A percentile compares a stretch with the other conserved stretches of the same genome.
phyloP scores from a whole-genome alignment of 345 rosid species.

The Microthlaspi erraticum region DNA sequence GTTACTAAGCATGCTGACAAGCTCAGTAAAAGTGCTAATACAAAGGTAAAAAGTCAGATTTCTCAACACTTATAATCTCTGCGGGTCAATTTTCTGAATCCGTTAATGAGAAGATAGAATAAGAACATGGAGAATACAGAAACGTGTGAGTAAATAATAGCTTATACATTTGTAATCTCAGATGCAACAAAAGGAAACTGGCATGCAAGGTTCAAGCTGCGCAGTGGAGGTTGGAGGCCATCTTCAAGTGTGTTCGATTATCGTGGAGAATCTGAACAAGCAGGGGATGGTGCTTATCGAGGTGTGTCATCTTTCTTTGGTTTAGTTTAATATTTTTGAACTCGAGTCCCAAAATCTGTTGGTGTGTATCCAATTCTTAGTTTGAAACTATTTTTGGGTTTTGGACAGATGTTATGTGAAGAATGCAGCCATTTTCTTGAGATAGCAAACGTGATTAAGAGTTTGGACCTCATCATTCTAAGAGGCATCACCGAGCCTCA shows the following conservation, averaged over 20 bases:
- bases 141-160: neutral
- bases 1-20: constrained; percentile 88
- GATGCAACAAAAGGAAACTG: constrained; percentile 68
- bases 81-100: neutral
- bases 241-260: constrained; percentile 83
- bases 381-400: constrained; percentile 25
- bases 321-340: neutral
- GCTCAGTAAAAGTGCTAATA: constrained; percentile 70
- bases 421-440: constrained; percentile 93
- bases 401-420: constrained; percentile 85
- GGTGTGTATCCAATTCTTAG: constrained; percentile 6
- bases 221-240: constrained; percentile 94
- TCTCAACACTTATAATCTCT: neutral
- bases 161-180: constrained; percentile 45
- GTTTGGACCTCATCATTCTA: constrained; percentile 83
- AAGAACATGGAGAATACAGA: neutral
- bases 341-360: constrained; percentile 15
- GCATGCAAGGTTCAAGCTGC: constrained; percentile 54
- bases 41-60: constrained; percentile 55
- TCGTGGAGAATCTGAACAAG: constrained; percentile 88
- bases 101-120: neutral
- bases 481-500: constrained; percentile 84
- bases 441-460: constrained; percentile 86
- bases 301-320: constrained; percentile 48
- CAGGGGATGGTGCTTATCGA: constrained; percentile 88